These are phyloP conservation scores for Rhazya stricta DNA, from an alignment of 257 asterid species.

Conservation along the genomic window DNA sequence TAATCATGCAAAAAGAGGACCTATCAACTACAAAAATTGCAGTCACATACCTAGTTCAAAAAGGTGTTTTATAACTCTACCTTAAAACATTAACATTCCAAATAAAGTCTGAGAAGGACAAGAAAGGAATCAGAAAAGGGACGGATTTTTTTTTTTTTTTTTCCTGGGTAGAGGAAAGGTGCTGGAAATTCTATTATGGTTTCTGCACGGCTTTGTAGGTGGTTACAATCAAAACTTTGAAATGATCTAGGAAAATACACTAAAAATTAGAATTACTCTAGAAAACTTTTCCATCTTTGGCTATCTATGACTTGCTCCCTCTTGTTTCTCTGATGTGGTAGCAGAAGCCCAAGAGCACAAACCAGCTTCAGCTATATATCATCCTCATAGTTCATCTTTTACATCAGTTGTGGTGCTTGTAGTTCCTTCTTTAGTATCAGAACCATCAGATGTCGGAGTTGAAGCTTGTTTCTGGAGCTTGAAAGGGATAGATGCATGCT, in stretches of 20 bases:
- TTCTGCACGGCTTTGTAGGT: neutral
- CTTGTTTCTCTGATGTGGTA: neutral
- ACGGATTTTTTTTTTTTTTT: too few relatives aligned
- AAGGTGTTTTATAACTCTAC: too few relatives aligned
- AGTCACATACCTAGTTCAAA: too few relatives aligned
- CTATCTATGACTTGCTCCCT: conserved; percentile 1
- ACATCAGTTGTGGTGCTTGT: conserved; percentile 27
- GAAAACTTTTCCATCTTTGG: conserved; percentile 4
- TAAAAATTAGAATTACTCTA: neutral
- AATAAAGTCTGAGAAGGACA: too few relatives aligned
- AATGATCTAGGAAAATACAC: neutral
- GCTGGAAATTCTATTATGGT: neutral
- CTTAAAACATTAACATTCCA: too few relatives aligned
- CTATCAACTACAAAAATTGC: too few relatives aligned
- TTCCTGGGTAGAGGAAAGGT: neutral
- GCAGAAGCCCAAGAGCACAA: neutral
- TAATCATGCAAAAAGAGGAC: too few relatives aligned
- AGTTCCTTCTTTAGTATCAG: conserved; percentile 30
- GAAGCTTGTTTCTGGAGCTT: conserved; percentile 65
- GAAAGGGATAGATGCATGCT: conserved; percentile 80
- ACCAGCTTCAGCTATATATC: neutral
- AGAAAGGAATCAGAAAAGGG: too few relatives aligned
- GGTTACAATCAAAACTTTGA: neutral
- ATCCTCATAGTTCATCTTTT: conserved; percentile 72
- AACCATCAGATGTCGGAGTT: conserved; percentile 27